Evolutionary conservation across 1,139 yeast species (phyloP).

Genomic region (Kluyveromyces marxianus): DNA sequence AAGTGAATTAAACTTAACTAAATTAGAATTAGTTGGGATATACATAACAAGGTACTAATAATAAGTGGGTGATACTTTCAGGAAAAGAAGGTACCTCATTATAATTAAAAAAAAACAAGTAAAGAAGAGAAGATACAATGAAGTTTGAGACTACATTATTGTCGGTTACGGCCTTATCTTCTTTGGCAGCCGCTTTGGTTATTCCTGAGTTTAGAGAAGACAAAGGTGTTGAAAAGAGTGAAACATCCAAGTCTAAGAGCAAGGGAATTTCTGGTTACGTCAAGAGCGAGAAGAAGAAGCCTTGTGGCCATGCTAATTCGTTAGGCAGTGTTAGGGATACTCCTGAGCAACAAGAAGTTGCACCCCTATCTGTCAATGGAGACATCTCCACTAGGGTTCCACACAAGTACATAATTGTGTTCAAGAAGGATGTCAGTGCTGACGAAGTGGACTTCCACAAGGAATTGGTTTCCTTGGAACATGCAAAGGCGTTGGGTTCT

Average conservation of each 20-base stretch:
- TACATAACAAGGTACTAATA: no score
- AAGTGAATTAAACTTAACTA: no score
- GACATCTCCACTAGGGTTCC: constrained; percentile 64
- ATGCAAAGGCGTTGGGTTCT: constrained; percentile 20
- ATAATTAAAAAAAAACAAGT: background rate
- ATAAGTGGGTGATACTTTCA: background rate
- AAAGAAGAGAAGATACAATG: constrained; percentile 8
- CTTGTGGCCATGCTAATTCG: no score
- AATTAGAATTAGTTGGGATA: no score
- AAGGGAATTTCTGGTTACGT: background rate
- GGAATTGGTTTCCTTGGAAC: constrained; percentile 43
- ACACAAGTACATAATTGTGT: constrained; percentile 70
- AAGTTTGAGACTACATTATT: constrained; percentile 15
- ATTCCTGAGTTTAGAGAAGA: constrained; percentile 14
- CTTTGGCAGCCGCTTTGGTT: constrained; percentile 16
- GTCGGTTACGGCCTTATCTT: constrained; percentile 16
- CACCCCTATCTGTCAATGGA: constrained; percentile 46
- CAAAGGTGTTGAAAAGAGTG: background rate
- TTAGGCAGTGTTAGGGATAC: no score
- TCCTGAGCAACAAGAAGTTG: constrained; percentile 23
- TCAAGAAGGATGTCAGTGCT: constrained; percentile 52
- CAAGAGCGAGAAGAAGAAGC: background rate
- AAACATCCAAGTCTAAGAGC: background rate
- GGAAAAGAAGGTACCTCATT: background rate
- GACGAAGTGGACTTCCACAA: constrained; percentile 55